phyloP scores from a whole-genome alignment of 352 stramenopile genomes.

The Phytophthora meadii region DNA sequence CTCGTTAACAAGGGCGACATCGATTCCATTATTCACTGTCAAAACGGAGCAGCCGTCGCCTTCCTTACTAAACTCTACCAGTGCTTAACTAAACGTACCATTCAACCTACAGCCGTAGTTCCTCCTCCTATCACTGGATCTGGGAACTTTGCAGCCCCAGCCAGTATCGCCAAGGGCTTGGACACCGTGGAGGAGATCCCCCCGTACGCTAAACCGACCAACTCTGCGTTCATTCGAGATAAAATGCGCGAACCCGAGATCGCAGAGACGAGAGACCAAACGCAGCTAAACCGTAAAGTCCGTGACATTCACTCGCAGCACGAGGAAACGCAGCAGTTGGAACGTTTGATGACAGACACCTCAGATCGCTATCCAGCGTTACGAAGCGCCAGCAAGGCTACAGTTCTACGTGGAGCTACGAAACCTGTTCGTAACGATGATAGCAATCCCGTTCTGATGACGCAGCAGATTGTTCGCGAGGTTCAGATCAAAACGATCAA shows the following conservation, averaged over 20 bases:
- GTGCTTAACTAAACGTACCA: slow-evolving; percentile 88
- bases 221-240: slow-evolving; percentile 83
- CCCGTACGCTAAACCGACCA: slow-evolving; percentile 87
- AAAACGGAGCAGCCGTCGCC: slow-evolving; percentile 84
- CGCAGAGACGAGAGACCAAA: slow-evolving; percentile 75
- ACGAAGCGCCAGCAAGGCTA: slow-evolving; percentile 65
- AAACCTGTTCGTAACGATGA: slow-evolving; percentile 77
- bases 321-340: slow-evolving; percentile 82
- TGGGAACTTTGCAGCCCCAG: slow-evolving; percentile 13
- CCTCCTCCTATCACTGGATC: slow-evolving; percentile 15
- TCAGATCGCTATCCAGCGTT: slow-evolving; percentile 74
- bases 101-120: slow-evolving; percentile 65
- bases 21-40: slow-evolving; percentile 90
- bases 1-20: slow-evolving; percentile 63
- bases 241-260: slow-evolving; percentile 82
- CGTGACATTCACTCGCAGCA: slow-evolving; percentile 70
- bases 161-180: slow-evolving; percentile 35
- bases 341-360: slow-evolving; percentile 65
- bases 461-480: slow-evolving; percentile 86
- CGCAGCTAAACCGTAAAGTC: slow-evolving; percentile 68
- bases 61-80: slow-evolving; percentile 92
- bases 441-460: slow-evolving; percentile 56
- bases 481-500: slow-evolving; percentile 92
- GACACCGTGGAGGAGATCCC: slow-evolving; percentile 57
- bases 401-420: slow-evolving; percentile 62